phyloP scores from a whole-genome alignment of 1,139 yeast genomes.

The Protomyces macrosporus region DNA sequence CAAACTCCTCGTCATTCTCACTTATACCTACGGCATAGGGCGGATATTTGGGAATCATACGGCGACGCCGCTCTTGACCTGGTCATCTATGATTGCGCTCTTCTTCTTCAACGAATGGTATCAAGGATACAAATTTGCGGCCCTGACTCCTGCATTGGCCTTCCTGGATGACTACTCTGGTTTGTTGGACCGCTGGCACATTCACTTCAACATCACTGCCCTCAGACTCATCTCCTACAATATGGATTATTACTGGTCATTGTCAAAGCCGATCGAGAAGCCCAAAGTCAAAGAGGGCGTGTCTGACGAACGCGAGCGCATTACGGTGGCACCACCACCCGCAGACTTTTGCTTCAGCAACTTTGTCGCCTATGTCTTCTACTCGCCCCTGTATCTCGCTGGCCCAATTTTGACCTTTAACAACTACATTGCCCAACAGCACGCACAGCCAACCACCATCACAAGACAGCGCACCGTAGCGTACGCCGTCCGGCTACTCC shows the following conservation, averaged over 20 bases:
- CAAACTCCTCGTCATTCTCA: constrained; percentile 56
- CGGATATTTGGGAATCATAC: constrained; percentile 38
- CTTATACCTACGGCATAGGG: constrained; percentile 53
- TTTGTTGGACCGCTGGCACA: constrained; percentile 87
- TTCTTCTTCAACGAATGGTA: constrained; percentile 71
- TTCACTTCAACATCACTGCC: constrained; percentile 82
- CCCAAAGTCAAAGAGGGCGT: background rate
- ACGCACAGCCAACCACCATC: constrained; percentile 49
- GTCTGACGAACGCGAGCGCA: constrained; percentile 55
- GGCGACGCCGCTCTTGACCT: constrained; percentile 42
- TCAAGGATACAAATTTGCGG: constrained; percentile 52
- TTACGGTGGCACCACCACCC: constrained; percentile 57
- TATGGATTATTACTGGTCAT: constrained; percentile 52
- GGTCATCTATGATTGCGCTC: constrained; percentile 73
- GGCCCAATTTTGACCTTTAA: constrained; percentile 94
- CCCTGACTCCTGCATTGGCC: constrained; percentile 40
- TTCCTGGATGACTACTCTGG: constrained; percentile 48
- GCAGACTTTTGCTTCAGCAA: constrained; percentile 57
- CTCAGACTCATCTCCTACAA: constrained; percentile 79
- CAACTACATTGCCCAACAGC: constrained; percentile 71
- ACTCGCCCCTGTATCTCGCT: constrained; percentile 86
- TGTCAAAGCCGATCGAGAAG: background rate
- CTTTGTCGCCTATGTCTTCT: constrained; percentile 69
- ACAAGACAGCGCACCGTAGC: constrained; percentile 49
- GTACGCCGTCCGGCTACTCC: constrained; percentile 61